Percentiles rank a stretch among this genome's conserved stretches.
phyloP scores from a whole-genome alignment of 805 yeast species.

The Helenozyma baotianmanensis region DNA sequence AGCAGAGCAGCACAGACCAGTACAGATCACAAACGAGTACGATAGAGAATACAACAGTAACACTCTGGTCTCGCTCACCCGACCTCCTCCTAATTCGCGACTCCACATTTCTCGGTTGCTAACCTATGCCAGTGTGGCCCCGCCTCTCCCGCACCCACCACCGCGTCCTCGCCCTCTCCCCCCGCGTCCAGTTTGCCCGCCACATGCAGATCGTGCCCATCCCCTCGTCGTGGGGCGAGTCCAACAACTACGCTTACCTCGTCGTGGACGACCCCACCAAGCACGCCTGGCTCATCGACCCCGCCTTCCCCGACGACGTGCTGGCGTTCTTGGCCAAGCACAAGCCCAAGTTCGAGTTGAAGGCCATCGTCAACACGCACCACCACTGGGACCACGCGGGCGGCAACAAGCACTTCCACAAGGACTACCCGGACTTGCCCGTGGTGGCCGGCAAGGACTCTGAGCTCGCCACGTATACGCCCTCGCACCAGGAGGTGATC shows the following conservation, averaged over 20 bases:
- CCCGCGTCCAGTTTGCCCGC: conserved; percentile 1
- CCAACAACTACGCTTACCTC: conserved; percentile 87
- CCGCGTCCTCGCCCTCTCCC: neutral
- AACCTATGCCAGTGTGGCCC: no score
- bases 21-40: no score
- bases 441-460: conserved; percentile 83
- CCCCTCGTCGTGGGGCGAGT: conserved; percentile 93
- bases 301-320: conserved; percentile 78
- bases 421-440: conserved; percentile 44
- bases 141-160: neutral
- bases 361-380: conserved; percentile 88
- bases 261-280: conserved; percentile 62
- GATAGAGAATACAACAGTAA: no score
- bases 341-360: conserved; percentile 44
- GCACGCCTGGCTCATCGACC: conserved; percentile 83
- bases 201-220: conserved; percentile 76
- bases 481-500: conserved; percentile 57
- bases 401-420: conserved; percentile 58
- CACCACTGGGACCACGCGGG: conserved; percentile 96
- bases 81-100: no score
- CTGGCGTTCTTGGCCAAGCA: conserved; percentile 40
- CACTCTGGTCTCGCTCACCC: no score
- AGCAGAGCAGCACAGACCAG: no score
- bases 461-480: conserved; percentile 67
- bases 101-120: no score